Percentiles rank a stretch among this genome's conserved stretches.
Conservation (phyloP, 2,329 filamentous ascomycete species). For the Aspergillus luchuensis region DNA sequence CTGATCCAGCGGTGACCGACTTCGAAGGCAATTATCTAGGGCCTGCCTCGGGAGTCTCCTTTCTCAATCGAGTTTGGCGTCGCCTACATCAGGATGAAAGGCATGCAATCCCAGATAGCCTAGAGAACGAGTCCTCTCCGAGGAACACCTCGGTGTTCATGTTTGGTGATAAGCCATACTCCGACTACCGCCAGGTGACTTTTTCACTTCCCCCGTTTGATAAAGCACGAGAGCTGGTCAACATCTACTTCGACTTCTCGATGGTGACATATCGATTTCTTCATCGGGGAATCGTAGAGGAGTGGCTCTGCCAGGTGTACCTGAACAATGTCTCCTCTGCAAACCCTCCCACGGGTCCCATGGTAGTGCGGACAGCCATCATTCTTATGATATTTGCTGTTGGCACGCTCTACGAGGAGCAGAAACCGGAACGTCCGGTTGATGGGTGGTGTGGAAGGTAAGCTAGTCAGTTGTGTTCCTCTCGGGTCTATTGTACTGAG, state of each 20-base stretch:
- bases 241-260: constrained; percentile 62
- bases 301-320: constrained; percentile 49
- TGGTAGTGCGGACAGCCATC: constrained; percentile 53
- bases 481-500: constrained; percentile 3
- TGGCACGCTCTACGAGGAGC: constrained; percentile 50
- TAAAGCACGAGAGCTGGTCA: constrained; percentile 49
- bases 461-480: not conserved
- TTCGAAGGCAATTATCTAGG: constrained; percentile 60
- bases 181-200: constrained; percentile 34
- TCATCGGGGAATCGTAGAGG: constrained; percentile 56
- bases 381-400: constrained; percentile 54
- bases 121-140: constrained; percentile 32
- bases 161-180: constrained; percentile 56
- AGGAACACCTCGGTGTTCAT: constrained; percentile 51
- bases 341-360: constrained; percentile 41
- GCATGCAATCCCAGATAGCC: constrained; percentile 32
- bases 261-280: constrained; percentile 63
- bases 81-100: constrained; percentile 60
- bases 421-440: constrained; percentile 32
- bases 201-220: constrained; percentile 45
- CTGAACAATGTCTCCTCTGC: constrained; percentile 41
- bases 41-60: constrained; percentile 54
- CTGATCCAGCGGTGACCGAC: constrained; percentile 51
- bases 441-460: constrained; percentile 35
- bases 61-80: constrained; percentile 69